These are phyloP conservation scores for Nadsonia commutata DNA, from an alignment of 1,139 yeast species.

Conservation along the genomic window DNA sequence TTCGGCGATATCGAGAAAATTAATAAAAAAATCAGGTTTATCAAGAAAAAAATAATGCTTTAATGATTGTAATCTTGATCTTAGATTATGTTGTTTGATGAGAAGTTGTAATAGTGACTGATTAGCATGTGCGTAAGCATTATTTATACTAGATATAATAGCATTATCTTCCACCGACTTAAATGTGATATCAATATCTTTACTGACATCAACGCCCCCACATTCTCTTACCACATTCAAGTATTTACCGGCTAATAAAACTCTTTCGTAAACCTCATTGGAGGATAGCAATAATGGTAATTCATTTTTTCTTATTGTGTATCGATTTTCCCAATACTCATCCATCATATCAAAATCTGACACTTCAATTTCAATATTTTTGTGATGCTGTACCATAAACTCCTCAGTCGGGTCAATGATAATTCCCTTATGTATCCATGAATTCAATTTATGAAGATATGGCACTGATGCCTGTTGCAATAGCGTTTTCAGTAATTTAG, in stretches of 20 bases:
- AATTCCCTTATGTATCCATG: slow-evolving; percentile 66
- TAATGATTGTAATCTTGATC: slow-evolving; percentile 27
- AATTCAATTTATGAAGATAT: slow-evolving; percentile 54
- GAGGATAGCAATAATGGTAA: slow-evolving; percentile 49
- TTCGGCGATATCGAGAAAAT: slow-evolving; percentile 28
- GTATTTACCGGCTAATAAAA: slow-evolving; percentile 74
- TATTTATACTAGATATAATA: slow-evolving; percentile 41
- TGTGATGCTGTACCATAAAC: slow-evolving; percentile 43
- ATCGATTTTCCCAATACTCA: slow-evolving; percentile 79
- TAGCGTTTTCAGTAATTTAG: slow-evolving; percentile 35
- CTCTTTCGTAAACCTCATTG: slow-evolving; percentile 43
- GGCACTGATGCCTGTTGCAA: slow-evolving; percentile 47
- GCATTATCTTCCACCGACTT: slow-evolving; percentile 40
- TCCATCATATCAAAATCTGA: slow-evolving; percentile 38
- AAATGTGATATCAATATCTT: slow-evolving; percentile 15
- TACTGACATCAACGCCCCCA: slow-evolving; percentile 24
- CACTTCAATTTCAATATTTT: slow-evolving; percentile 27
- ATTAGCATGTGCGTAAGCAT: slow-evolving; percentile 61
- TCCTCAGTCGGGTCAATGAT: slow-evolving; percentile 74
- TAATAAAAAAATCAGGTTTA: slow-evolving; percentile 33
- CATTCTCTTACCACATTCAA: slow-evolving; percentile 58
- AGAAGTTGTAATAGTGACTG: slow-evolving; percentile 41
- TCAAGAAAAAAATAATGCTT: slow-evolving; percentile 43
- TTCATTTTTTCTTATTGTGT: slow-evolving; percentile 61
- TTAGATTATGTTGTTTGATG: slow-evolving; percentile 45